Conservation (phyloP, 164 flowering plant species). For the Kingdonia uniflora region DNA sequence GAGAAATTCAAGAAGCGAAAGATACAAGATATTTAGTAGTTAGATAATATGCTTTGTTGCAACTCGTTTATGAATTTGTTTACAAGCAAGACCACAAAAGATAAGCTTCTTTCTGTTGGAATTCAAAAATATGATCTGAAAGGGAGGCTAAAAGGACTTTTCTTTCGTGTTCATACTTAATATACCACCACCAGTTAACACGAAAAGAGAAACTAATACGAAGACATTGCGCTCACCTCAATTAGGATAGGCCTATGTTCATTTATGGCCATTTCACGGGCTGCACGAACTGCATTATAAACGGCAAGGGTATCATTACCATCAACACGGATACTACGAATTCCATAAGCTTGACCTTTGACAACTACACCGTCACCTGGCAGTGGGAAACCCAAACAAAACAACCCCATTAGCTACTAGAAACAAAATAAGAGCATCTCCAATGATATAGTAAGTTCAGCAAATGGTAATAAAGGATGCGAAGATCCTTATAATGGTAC, state of each 20-base stretch:
- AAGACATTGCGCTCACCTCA: constrained; percentile 42
- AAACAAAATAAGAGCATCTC: too few relatives aligned
- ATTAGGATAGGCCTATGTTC: constrained; percentile 66
- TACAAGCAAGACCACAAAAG: too few relatives aligned
- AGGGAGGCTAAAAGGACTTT: neutral
- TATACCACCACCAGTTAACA: too few relatives aligned
- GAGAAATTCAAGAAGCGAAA: neutral
- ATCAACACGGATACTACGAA: constrained; percentile 76
- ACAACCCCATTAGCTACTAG: neutral
- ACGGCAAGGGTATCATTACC: constrained; percentile 93
- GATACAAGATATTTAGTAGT: too few relatives aligned
- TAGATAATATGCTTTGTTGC: too few relatives aligned
- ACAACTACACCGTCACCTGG: constrained; percentile 85
- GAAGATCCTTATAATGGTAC: too few relatives aligned
- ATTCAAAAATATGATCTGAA: neutral
- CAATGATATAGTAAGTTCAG: too few relatives aligned
- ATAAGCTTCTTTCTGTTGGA: too few relatives aligned
- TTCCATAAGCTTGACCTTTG: constrained; percentile 82
- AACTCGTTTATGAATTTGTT: too few relatives aligned
- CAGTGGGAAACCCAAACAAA: constrained; percentile 5
- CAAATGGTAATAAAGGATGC: too few relatives aligned
- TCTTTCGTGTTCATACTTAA: too few relatives aligned
- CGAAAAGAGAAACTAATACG: neutral
- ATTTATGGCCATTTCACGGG: constrained; percentile 67
- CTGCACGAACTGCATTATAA: constrained; percentile 54